These are phyloP conservation scores for Meyerozyma carpophila DNA, from an alignment of 1,139 yeast species.

Conservation along the genomic window DNA sequence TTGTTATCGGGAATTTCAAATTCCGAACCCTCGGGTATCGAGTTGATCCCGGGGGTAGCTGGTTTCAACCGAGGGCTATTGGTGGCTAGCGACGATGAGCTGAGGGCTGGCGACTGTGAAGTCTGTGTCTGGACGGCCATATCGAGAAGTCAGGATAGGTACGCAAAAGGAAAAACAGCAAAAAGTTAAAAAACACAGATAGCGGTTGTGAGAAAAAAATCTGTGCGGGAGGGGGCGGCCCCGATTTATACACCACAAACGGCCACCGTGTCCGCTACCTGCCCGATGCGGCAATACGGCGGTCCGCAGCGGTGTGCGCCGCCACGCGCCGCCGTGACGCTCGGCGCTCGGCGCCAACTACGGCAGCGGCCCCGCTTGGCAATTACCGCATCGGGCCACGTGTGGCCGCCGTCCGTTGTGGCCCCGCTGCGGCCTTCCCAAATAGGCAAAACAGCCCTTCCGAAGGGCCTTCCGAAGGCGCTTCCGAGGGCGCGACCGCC, in stretches of 20 bases:
- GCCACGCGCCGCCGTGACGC: not conserved
- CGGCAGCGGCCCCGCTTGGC: not conserved
- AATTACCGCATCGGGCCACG: no score
- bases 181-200: not conserved
- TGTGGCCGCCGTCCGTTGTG: no score
- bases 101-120: not conserved
- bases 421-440: not conserved
- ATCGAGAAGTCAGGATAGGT: not conserved
- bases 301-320: not conserved
- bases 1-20: constrained; percentile 12
- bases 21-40: not conserved
- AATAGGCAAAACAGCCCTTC: not conserved
- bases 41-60: not conserved
- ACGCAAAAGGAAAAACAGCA: not conserved
- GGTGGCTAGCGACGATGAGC: not conserved
- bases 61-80: not conserved
- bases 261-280: not conserved
- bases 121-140: not conserved
- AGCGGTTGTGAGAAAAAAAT: not conserved
- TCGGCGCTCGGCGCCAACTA: no score
- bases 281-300: not conserved
- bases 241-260: not conserved
- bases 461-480: not conserved
- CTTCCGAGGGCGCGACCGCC: no score
- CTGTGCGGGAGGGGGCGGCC: not conserved